Conservation (phyloP, 169 alveolate genomes). For the Plasmodium relictum region DNA sequence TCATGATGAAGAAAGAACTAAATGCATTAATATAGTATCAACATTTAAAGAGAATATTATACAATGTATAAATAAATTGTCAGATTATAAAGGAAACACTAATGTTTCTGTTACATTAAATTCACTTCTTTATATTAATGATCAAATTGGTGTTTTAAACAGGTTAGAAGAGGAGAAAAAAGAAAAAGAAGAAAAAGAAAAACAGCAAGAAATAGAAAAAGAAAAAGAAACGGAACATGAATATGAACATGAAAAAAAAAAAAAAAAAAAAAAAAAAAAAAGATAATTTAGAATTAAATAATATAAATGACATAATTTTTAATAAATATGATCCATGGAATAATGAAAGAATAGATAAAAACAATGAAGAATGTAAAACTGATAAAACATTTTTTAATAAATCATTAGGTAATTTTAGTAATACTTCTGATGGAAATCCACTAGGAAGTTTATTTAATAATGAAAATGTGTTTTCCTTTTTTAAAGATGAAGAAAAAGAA, state of each 20-base stretch:
- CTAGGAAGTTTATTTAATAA: neutral
- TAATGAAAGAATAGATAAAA: constrained; percentile 26
- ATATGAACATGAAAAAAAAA: constrained; percentile 31
- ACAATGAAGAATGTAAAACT: neutral
- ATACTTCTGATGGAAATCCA: neutral
- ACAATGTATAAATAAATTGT: constrained; percentile 50
- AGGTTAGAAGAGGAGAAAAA: constrained; percentile 15
- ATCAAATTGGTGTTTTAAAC: constrained; percentile 56
- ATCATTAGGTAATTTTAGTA: no score
- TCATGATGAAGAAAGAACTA: constrained; percentile 38
- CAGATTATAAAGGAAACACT: constrained; percentile 69
- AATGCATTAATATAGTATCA: constrained; percentile 47
- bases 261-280: constrained; percentile 56
- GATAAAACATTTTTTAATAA: constrained; percentile 21
- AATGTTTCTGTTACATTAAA: constrained; percentile 63
- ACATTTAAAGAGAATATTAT: constrained; percentile 40
- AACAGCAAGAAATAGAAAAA: neutral
- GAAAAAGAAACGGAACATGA: constrained; percentile 1
- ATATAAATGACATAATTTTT: constrained; percentile 71
- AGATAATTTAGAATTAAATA: constrained; percentile 1
- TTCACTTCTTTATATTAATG: constrained; percentile 71
- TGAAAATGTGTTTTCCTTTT: constrained; percentile 55
- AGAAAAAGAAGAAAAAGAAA: neutral
- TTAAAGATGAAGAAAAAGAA: constrained; percentile 10
- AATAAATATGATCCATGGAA: constrained; percentile 78